A percentile compares a stretch with the other conserved stretches of the same genome.
phyloP scores from a whole-genome alignment of 2,329 filamentous ascomycete species.

The Diaporthe ilicicola region DNA sequence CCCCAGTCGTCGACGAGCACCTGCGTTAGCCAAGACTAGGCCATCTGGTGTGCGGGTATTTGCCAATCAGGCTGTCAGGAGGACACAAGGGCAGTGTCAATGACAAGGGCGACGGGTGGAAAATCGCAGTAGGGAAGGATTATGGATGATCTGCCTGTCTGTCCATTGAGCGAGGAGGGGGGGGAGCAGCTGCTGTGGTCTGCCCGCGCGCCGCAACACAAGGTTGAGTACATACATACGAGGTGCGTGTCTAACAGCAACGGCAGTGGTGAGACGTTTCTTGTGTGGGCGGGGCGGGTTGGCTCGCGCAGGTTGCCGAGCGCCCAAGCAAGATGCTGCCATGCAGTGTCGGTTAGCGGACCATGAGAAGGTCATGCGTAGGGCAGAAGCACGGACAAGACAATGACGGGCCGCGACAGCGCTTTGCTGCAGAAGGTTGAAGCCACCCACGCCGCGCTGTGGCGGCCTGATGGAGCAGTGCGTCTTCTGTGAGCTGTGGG shows the following conservation, averaged over 20 bases:
- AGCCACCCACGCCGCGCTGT: neutral
- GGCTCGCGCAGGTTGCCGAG: slow-evolving; percentile 1
- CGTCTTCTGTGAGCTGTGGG: neutral
- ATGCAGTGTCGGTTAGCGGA: slow-evolving; percentile 14
- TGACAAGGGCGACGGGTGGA: neutral
- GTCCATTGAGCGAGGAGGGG: neutral
- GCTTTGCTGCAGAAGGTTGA: too few relatives aligned
- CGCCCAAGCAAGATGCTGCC: slow-evolving; percentile 23
- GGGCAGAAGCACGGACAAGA: neutral
- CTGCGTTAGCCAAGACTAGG: neutral
- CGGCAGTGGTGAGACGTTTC: slow-evolving; percentile 6
- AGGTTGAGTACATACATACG: slow-evolving; percentile 30
- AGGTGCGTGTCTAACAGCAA: slow-evolving; percentile 22
- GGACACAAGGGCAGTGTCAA: too few relatives aligned
- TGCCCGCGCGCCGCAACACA: slow-evolving; percentile 6
- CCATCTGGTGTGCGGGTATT: neutral
- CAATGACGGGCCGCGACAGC: neutral
- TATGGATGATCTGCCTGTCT: neutral
- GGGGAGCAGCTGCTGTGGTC: neutral
- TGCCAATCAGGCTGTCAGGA: too few relatives aligned
- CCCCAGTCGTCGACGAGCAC: too few relatives aligned
- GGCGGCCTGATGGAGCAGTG: neutral
- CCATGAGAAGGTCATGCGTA: neutral
- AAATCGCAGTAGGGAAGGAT: neutral
- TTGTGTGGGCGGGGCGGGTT: neutral